These are phyloP conservation scores for Rachicladosporium sp. DNA, from an alignment of 2,329 filamentous ascomycete genomes.

Conservation along the genomic window DNA sequence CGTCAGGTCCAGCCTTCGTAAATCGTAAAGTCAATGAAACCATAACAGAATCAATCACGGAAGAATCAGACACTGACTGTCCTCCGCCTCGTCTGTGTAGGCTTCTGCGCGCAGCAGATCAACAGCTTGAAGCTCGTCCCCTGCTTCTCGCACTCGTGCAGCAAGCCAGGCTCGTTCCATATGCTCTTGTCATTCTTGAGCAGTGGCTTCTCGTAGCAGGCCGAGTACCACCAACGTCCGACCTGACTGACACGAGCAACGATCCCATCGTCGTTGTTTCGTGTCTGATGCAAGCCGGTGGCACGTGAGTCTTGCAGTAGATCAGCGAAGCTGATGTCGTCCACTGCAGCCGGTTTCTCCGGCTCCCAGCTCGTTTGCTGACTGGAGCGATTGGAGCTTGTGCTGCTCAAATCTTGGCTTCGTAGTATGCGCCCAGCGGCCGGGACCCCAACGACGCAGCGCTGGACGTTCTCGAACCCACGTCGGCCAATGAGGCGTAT, in stretches of 20 bases:
- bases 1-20: no score
- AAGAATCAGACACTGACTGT: conserved; percentile 35
- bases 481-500: conserved; percentile 54
- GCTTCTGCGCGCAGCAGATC: conserved; percentile 83
- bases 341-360: background rate
- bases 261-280: conserved; percentile 64
- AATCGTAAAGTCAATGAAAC: no score
- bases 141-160: conserved; percentile 76
- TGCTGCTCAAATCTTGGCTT: conserved; percentile 20
- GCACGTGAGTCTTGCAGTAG: conserved; percentile 34
- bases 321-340: conserved; percentile 15
- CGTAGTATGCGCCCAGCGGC: conserved; percentile 42
- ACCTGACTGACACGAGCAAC: conserved; percentile 86
- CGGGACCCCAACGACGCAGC: conserved; percentile 66
- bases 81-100: conserved; percentile 35
- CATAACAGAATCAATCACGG: no score
- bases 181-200: conserved; percentile 48
- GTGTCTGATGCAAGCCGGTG: conserved; percentile 11
- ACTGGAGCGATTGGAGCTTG: conserved; percentile 13
- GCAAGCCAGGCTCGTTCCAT: conserved; percentile 62
- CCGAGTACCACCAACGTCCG: conserved; percentile 90
- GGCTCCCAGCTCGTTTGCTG: conserved; percentile 3
- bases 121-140: conserved; percentile 81
- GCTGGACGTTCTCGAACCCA: conserved; percentile 61
- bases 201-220: conserved; percentile 64